Conservation (phyloP, 1,139 yeast genomes). For the Pichia kudriavzevii region DNA sequence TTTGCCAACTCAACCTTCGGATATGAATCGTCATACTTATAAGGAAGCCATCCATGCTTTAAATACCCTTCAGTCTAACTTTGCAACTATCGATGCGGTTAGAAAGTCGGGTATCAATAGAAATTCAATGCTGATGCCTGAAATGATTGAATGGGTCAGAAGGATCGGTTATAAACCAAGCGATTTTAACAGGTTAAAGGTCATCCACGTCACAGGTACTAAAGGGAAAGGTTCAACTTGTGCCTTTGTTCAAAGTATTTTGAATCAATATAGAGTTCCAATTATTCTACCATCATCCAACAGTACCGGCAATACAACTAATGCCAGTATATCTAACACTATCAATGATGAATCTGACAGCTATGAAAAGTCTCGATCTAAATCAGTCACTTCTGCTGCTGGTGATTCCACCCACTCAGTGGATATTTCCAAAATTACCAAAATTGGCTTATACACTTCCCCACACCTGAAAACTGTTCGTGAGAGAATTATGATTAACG, state of each 20-base stretch:
- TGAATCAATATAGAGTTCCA: conserved; percentile 46
- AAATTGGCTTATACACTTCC: conserved; percentile 86
- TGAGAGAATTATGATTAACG: conserved; percentile 85
- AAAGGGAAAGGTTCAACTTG: conserved; percentile 98
- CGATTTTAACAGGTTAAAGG: conserved; percentile 67
- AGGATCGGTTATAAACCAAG: conserved; percentile 70
- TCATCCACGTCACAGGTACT: conserved; percentile 93
- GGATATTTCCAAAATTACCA: conserved; percentile 30
- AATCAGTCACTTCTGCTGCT: conserved; percentile 3
- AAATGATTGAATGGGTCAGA: conserved; percentile 86
- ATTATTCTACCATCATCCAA: conserved; percentile 9
- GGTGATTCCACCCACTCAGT: conserved; percentile 7
- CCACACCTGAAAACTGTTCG: conserved; percentile 93
- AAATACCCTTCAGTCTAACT: conserved; percentile 85
- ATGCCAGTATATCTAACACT: not conserved
- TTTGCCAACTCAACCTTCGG: too few species aligned
- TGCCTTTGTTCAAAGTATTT: conserved; percentile 82
- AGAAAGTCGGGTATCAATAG: conserved; percentile 54
- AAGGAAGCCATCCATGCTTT: conserved; percentile 77
- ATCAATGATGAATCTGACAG: not conserved
- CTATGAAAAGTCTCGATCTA: conserved; percentile 6
- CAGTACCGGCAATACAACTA: not conserved
- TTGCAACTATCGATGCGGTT: conserved; percentile 79
- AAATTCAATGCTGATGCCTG: conserved; percentile 68
- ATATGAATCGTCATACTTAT: conserved; percentile 27